Evolutionary conservation across 306 rosid genomes (phyloP).

Genomic region (Notholithocarpus densiflorus): DNA sequence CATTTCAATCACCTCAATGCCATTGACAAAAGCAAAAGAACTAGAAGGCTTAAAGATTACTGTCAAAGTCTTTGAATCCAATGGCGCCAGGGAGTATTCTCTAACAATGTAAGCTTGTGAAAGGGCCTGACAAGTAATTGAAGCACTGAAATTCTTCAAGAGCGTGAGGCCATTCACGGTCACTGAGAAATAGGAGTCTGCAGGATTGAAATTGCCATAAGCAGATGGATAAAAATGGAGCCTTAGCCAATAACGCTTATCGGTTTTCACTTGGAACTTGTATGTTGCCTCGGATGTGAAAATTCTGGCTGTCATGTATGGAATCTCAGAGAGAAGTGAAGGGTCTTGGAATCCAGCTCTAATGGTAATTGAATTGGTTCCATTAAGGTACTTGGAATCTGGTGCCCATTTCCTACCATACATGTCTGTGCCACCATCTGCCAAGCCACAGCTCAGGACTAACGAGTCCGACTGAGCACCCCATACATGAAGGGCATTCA

Average conservation of each 20-base stretch:
- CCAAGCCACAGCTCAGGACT: constrained; percentile 41
- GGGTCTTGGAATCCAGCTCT: constrained; percentile 51
- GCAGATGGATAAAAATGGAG: constrained; percentile 51
- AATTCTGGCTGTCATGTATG: constrained; percentile 54
- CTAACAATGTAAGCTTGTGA: constrained; percentile 48
- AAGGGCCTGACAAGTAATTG: constrained; percentile 40
- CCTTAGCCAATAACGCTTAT: constrained; percentile 50
- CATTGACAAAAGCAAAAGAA: constrained; percentile 47
- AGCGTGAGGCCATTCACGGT: constrained; percentile 42
- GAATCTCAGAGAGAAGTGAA: constrained; percentile 36
- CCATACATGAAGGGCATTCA: constrained; percentile 22
- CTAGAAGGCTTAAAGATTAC: constrained; percentile 47
- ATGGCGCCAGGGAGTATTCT: constrained; percentile 50
- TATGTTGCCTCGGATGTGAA: constrained; percentile 36
- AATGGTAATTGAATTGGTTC: constrained; percentile 18
- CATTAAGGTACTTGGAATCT: constrained; percentile 31
- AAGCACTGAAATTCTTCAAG: constrained; percentile 47
- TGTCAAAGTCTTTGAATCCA: constrained; percentile 23
- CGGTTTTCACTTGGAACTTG: constrained; percentile 24
- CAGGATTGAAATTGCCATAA: constrained; percentile 21
- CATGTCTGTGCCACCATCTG: constrained; percentile 19
- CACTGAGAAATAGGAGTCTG: constrained; percentile 41
- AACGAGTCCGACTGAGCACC: constrained; percentile 15
- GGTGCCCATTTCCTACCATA: constrained; percentile 48
- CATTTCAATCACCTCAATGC: constrained; percentile 37